These are phyloP conservation scores for Ricinus communis DNA, from an alignment of 345 rosid species.

Conservation along the genomic window DNA sequence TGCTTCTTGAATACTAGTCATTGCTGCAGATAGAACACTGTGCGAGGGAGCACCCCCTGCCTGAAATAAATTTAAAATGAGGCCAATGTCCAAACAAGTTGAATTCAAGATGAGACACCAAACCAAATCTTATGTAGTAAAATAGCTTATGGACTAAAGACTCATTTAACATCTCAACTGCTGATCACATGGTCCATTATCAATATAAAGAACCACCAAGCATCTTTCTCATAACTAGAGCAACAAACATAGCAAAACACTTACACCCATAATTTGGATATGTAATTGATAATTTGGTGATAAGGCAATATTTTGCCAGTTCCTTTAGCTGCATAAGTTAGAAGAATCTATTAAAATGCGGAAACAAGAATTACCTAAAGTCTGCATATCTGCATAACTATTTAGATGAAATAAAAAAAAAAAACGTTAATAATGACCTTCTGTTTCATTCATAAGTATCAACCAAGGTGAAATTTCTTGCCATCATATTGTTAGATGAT, in stretches of 20 bases:
- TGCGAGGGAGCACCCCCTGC: constrained; percentile 84
- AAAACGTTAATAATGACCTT: not conserved
- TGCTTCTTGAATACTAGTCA: constrained; percentile 69
- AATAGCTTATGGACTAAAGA: not conserved
- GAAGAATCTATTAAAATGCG: not conserved
- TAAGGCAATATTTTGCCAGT: not conserved
- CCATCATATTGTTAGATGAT: not conserved
- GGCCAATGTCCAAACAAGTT: not conserved
- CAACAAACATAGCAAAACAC: not conserved
- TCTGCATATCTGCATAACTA: not conserved
- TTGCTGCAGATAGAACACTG: constrained; percentile 59
- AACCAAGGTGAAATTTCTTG: not conserved
- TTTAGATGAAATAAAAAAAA: not conserved
- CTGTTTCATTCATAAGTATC: not conserved
- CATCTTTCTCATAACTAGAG: not conserved
- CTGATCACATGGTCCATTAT: not conserved
- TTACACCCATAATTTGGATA: not conserved
- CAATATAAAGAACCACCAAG: not conserved
- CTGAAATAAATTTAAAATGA: constrained; percentile 37
- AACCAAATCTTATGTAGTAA: not conserved
- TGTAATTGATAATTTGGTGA: not conserved
- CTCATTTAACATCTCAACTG: not conserved
- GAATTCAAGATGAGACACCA: not conserved
- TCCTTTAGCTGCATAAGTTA: too few species aligned
- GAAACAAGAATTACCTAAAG: not conserved